Base-by-base conservation (phyloP, 495 filamentous ascomycete genomes). In the Geopyxis carbonaria region DNA sequence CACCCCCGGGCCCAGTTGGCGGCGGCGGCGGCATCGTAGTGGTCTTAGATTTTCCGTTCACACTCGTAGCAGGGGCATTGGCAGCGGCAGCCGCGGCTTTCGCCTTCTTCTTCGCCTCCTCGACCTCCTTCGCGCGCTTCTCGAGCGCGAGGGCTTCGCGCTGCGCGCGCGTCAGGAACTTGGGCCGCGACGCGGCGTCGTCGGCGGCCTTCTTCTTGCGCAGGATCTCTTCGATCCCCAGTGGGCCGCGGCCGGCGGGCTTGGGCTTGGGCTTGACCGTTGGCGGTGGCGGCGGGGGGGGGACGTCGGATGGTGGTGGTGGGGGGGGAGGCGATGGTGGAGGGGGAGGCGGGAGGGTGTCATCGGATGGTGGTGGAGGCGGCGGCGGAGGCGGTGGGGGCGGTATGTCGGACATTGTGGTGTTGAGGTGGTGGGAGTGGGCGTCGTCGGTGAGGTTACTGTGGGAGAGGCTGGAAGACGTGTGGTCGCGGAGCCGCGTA, bases 131-230 rank as follows among this genome's bases (percentile, higher is more conserved):
- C 13, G 69, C 64, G 37, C 79, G 68, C 59, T 86, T 92, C 54
- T 93, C 86, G 5, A 85, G 61, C 4, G 83, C 85, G 40, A 93
- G 56, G 35, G 74, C 73, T 56, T 95, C 91, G 27, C 89, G 75
- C 57, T 94, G 69, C 23, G 79, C 79, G 65, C 86, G 93, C 2
- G 82, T 78, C 8, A 97, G 61, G 57, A 93, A 97, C 63, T 87
- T 86, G 2, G 91, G 91, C 72, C 80, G 80, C 28, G 76, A 67
- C 37, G 79, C 75, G 19, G 75, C 79, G 33, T 75, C 78, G 60
- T 85, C 80, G 4, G 75, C 75, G 45, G 79, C 78, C 48, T 69
- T 73, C 62, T 86, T 85, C 62, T 81, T 81, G 45, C 68, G 66
- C 24, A 86, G 62, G 11, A 86, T 64, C 37, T 85, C 78, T 46